A percentile compares a stretch with the other conserved stretches of the same genome.
Conservation (phyloP, 768 basidiomycete species). For the Kwoniella sp. region DNA sequence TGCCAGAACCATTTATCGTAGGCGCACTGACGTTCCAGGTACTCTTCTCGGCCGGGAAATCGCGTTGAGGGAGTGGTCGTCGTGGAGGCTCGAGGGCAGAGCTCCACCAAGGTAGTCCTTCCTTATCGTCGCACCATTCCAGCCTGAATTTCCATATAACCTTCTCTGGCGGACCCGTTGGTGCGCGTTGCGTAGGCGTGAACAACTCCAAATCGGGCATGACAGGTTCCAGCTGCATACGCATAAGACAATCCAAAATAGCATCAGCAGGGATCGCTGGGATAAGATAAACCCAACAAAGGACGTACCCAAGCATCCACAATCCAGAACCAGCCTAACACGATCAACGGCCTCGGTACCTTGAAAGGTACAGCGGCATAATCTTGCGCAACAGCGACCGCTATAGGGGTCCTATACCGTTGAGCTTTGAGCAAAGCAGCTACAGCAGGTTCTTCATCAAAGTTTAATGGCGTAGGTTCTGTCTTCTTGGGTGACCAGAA, state of each 20-base stretch:
- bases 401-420: slow-evolving; percentile 43
- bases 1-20: slow-evolving; percentile 18
- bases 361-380: slow-evolving; percentile 43
- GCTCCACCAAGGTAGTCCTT: slow-evolving; percentile 36
- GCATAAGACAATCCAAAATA: no score
- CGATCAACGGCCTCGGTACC: slow-evolving; percentile 42
- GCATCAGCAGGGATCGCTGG: no score
- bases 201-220: slow-evolving; percentile 17
- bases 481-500: not conserved
- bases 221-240: slow-evolving; percentile 32
- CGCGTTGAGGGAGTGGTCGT: not conserved
- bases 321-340: slow-evolving; percentile 54
- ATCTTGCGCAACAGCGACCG: slow-evolving; percentile 47
- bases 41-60: not conserved
- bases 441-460: slow-evolving; percentile 36
- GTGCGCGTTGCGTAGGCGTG: not conserved
- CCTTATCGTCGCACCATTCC: slow-evolving; percentile 36
- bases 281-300: no score
- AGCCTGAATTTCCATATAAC: slow-evolving; percentile 52
- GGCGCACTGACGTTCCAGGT: slow-evolving; percentile 26
- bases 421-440: slow-evolving; percentile 42
- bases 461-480: not conserved
- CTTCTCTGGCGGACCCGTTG: slow-evolving; percentile 12
- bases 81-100: not conserved
- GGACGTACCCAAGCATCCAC: slow-evolving; percentile 49